Evolutionary conservation across 768 basidiomycete species (phyloP).

Genomic region (Suillus decipiens): DNA sequence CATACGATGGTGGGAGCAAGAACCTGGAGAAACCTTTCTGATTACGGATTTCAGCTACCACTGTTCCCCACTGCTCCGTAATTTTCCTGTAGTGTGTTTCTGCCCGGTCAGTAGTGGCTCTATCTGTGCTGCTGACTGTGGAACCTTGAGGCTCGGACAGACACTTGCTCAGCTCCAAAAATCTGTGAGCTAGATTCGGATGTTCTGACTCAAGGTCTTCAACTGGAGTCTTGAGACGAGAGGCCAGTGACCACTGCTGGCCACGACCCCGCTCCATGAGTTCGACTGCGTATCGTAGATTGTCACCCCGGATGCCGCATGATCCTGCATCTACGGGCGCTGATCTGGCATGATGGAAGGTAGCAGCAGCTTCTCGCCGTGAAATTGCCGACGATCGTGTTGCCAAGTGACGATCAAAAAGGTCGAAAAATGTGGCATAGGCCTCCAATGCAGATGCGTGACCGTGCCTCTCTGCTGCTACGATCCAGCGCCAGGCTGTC

Average conservation of each 20-base stretch:
- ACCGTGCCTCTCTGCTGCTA: no score
- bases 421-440: not conserved
- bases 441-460: slow-evolving; percentile 7
- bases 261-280: slow-evolving; percentile 8
- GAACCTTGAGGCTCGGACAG: no score
- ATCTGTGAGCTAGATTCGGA: no score
- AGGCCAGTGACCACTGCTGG: no score
- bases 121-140: no score
- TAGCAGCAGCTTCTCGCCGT: not conserved
- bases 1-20: slow-evolving; percentile 15
- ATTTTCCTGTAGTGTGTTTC: no score
- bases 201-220: no score
- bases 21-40: slow-evolving; percentile 10
- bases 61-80: no score
- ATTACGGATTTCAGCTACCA: not conserved
- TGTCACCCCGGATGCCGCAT: slow-evolving; percentile 14
- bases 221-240: no score
- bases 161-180: no score
- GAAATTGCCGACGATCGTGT: not conserved
- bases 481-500: no score
- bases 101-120: no score
- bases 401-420: slow-evolving; percentile 6
- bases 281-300: slow-evolving; percentile 21
- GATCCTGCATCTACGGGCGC: slow-evolving; percentile 8
- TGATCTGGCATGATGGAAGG: not conserved